Evolutionary conservation across 2,329 filamentous ascomycete genomes (phyloP).

Genomic region (Achaetomium macrosporum): DNA sequence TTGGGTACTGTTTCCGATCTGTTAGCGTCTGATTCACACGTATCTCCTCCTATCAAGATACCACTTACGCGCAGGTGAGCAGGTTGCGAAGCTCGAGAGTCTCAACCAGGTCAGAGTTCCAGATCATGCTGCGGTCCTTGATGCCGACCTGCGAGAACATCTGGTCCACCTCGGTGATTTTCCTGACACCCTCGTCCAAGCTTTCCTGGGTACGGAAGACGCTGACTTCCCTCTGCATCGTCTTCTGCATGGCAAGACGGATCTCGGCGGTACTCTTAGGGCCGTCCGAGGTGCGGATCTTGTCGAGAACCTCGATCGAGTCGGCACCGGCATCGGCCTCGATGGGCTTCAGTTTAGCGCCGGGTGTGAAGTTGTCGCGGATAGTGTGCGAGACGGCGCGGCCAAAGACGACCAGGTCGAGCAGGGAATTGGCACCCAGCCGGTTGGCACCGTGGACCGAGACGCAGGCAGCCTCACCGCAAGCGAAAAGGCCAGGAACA

Average conservation of each 20-base stretch:
- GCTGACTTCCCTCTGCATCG: constrained; percentile 94
- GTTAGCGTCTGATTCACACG: constrained; percentile 17
- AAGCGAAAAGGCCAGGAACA: constrained; percentile 91
- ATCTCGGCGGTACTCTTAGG: constrained; percentile 85
- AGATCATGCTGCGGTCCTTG: constrained; percentile 99
- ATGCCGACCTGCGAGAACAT: constrained; percentile 79
- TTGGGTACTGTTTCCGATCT: constrained; percentile 58
- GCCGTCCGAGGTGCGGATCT: constrained; percentile 75
- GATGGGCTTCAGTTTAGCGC: constrained; percentile 71
- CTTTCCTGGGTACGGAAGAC: constrained; percentile 95
- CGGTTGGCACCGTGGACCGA: constrained; percentile 98
- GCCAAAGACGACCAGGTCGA: constrained; percentile 95
- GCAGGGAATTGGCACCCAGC: constrained; percentile 94
- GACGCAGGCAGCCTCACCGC: constrained; percentile 94
- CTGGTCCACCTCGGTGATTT: constrained; percentile 78
- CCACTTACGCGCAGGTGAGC: constrained; percentile 85
- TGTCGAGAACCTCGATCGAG: constrained; percentile 79
- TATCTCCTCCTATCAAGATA: not conserved
- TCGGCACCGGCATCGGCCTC: constrained; percentile 82
- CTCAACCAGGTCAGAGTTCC: constrained; percentile 97
- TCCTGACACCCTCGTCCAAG: constrained; percentile 86
- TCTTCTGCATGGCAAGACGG: constrained; percentile 90
- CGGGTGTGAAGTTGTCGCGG: constrained; percentile 86
- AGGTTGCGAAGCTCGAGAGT: constrained; percentile 93
- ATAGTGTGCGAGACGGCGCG: constrained; percentile 97